Base-by-base conservation (phyloP, 257 asterid species). In the Ophiorrhiza pumila region DNA sequence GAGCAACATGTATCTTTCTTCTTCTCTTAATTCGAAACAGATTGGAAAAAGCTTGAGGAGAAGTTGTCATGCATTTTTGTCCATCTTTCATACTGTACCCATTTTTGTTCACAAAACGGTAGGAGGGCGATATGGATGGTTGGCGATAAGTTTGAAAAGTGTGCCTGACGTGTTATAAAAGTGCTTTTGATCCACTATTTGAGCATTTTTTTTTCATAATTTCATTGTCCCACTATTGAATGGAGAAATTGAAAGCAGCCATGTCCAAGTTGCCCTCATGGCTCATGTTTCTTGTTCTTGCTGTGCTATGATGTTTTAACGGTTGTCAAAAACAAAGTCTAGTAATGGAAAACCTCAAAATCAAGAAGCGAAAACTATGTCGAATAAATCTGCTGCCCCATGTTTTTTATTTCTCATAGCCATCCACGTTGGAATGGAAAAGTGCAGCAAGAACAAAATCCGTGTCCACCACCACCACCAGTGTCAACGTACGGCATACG, bases 361-460 rank as follows among this genome's bases (percentile, higher is more conserved):
- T 5, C 57, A 50, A 20, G 15, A 20, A 20, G 57, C 23, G 25
- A 50, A 50, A 50, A 18, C 57, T 18, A 18, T 20, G 23, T 18
- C 25, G 25, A 18, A 50, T 50, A 2, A 10, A 50, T 18, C 57
- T 22, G 2, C 7, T 0, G 8, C 46, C 46, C 5, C 67, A 17
- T 0, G 67, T 32, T 25, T 18, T 52, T 18, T 61, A n/a, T 34
- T 17, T 7, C 14, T 41, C 69, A 23, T 11, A 41, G 35, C 35
- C 37, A 23, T 35, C 55, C 53, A 65, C 69, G 53, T 41, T 23
- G 69, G 69, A 65, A 64, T 12, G 53, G 35, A 65, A 65, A 65
- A 65, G 69, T 41, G 69, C 37, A 65, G 23, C 52, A 41, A 23
- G 29, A 65, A 42, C 34, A 57, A 0, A 57, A 29, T 27, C 5